phyloP scores from a whole-genome alignment of 345 rosid genomes.

The Citrus hindsii region DNA sequence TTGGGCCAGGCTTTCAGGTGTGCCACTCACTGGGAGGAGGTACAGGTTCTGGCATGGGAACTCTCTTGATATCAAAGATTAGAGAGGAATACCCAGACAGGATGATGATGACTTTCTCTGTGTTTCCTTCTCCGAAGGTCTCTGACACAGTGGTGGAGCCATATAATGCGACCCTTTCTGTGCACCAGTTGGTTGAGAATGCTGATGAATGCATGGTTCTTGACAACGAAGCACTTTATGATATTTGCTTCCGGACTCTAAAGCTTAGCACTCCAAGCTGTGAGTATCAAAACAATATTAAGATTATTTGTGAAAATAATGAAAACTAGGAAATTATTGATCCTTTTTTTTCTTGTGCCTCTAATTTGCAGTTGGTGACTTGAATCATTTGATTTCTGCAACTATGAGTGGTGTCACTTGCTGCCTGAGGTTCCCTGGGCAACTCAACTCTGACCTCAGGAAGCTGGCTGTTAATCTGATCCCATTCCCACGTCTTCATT shows the following conservation, averaged over 20 bases:
- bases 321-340: not conserved
- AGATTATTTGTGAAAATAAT: not conserved
- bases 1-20: slow-evolving; percentile 79
- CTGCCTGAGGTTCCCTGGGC: slow-evolving; percentile 96
- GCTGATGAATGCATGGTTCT: slow-evolving; percentile 99
- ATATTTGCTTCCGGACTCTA: slow-evolving; percentile 95
- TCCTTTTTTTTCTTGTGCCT: slow-evolving; percentile 9
- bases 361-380: slow-evolving; percentile 73
- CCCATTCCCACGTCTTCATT: slow-evolving; percentile 97
- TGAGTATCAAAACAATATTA: slow-evolving; percentile 30
- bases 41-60: slow-evolving; percentile 98
- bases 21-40: slow-evolving; percentile 99
- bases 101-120: slow-evolving; percentile 98
- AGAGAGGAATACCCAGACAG: slow-evolving; percentile 98
- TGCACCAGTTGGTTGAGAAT: slow-evolving; percentile 92
- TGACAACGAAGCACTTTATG: slow-evolving; percentile 96
- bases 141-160: slow-evolving; percentile 99
- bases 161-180: slow-evolving; percentile 95
- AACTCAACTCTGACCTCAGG: slow-evolving; percentile 90
- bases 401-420: slow-evolving; percentile 98
- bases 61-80: slow-evolving; percentile 85
- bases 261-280: slow-evolving; percentile 99
- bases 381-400: slow-evolving; percentile 91
- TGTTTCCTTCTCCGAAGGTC: slow-evolving; percentile 96
- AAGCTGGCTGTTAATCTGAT: slow-evolving; percentile 93